Evolutionary conservation across 805 yeast species (phyloP), one percentile per base, ranked within the genome.

Genomic region (Ogataea dorogensis): DNA sequence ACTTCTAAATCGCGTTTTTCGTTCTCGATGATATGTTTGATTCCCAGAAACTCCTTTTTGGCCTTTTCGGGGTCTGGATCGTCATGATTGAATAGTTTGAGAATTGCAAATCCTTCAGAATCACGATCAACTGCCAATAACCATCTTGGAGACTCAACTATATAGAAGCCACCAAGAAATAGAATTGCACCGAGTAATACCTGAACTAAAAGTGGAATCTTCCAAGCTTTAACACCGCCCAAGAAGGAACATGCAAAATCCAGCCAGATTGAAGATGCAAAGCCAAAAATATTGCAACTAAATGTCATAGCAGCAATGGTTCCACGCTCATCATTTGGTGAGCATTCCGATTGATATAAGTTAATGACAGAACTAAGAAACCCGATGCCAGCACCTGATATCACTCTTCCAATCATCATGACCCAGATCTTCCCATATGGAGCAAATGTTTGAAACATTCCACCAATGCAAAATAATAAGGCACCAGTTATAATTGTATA

Each of bases 71-170:
- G 49, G 24, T 52, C 51, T 26, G 39, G 41, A 15, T 45, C 52
- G 33, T 56, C 61, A 18, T 42, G 53, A 38, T 59, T 59, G 33
- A 67, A 53, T 14, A 65, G 53, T 31, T 54, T 54, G 34, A 68
- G 55, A 9, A 63, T 65, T 11, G 24, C 54, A 40, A 64, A 71
- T 4, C 79, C 79, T 41, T 71, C 70, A 34, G 70, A 74, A 43
- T 81, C 86, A 42, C 66, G 67, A 49, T 86, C 93, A 28, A 79
- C 79, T 52, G 82, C 86, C 28, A 87, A 63, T 33, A 88, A 67
- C 95, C 95, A 87, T 47, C 95, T 70, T 4, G 96, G 96, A 28
- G 89, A 79, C 53, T 87, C 96, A 5, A 85, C 87, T 30, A 88
- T 79, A 49, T 84, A 68, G 36, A 80, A 74, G 2, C 91, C 83